Conservation (phyloP, 192 early-diverging fungal genomes). For the Spinellus fusiger region DNA sequence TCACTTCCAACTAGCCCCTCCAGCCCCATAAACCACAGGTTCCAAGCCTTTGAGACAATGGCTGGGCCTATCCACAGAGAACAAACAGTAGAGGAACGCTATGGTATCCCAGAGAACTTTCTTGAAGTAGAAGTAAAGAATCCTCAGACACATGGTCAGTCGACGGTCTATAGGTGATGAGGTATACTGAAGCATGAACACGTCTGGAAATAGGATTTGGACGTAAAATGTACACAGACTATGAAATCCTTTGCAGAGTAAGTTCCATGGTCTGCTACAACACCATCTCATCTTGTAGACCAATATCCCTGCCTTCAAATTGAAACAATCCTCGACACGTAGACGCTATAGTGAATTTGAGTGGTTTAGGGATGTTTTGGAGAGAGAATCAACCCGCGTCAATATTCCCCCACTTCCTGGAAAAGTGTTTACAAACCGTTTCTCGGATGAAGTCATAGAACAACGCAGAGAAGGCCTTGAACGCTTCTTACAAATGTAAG, state of each 20-base stretch:
- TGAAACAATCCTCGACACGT: conserved; percentile 74
- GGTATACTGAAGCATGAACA: not conserved
- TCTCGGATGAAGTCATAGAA: conserved; percentile 95
- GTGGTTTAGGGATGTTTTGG: conserved; percentile 94
- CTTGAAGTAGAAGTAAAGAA: conserved; percentile 91
- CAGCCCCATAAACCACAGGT: conserved; percentile 1
- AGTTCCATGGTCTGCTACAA: conserved; percentile 23
- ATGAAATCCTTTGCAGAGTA: conserved; percentile 90
- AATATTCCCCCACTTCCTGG: conserved; percentile 95
- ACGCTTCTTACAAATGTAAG: conserved; percentile 93
- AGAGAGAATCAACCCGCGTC: conserved; percentile 85
- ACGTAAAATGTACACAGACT: conserved; percentile 89
- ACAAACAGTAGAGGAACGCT: conserved; percentile 59
- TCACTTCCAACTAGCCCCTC: not conserved
- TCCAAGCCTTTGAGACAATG: conserved; percentile 23
- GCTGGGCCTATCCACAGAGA: conserved; percentile 34
- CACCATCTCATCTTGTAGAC: conserved; percentile 52
- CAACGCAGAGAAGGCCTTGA: conserved; percentile 83
- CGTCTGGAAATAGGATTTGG: conserved; percentile 45
- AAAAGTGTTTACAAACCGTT: conserved; percentile 94
- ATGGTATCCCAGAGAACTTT: conserved; percentile 95
- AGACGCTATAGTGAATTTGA: conserved; percentile 97
- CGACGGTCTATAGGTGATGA: not conserved
- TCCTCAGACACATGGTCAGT: conserved; percentile 75
- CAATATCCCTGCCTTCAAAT: conserved; percentile 95